Conservation (phyloP, 352 stramenopile species). For the Phytopythium boreale region DNA sequence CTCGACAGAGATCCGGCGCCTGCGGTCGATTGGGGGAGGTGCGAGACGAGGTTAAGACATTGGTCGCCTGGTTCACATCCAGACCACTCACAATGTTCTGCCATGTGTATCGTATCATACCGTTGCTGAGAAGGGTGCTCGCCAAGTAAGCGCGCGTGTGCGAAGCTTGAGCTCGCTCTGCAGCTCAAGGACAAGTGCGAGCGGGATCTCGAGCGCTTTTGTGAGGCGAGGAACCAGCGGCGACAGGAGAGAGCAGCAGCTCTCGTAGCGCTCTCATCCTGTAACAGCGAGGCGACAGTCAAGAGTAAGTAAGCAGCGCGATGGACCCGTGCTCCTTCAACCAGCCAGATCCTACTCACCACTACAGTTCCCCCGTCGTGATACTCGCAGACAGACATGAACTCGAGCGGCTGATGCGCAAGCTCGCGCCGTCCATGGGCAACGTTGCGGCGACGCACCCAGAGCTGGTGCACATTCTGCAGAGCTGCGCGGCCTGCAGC, state of each 20-base stretch:
- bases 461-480: conserved; percentile 57
- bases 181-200: conserved; percentile 54
- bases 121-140: not conserved
- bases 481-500: conserved; percentile 50
- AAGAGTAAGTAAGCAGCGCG: not conserved
- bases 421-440: conserved; percentile 59
- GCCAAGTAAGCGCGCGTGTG: conserved; percentile 15
- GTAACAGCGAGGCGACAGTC: not conserved
- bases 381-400: conserved; percentile 38
- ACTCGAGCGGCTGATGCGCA: conserved; percentile 57
- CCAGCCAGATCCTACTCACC: conserved; percentile 3
- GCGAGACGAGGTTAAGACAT: not conserved
- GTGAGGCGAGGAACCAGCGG: conserved; percentile 30
- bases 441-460: conserved; percentile 47
- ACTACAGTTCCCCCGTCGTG: not conserved
- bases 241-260: conserved; percentile 11
- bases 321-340: not conserved
- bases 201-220: conserved; percentile 39
- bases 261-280: not conserved
- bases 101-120: not conserved
- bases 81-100: not conserved
- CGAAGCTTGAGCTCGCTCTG: conserved; percentile 55
- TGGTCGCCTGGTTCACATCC: too few relatives aligned
- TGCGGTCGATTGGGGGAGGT: not conserved
- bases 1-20: not conserved